Conservation (phyloP, 768 basidiomycete species). For the Multifurca ochricompacta region DNA sequence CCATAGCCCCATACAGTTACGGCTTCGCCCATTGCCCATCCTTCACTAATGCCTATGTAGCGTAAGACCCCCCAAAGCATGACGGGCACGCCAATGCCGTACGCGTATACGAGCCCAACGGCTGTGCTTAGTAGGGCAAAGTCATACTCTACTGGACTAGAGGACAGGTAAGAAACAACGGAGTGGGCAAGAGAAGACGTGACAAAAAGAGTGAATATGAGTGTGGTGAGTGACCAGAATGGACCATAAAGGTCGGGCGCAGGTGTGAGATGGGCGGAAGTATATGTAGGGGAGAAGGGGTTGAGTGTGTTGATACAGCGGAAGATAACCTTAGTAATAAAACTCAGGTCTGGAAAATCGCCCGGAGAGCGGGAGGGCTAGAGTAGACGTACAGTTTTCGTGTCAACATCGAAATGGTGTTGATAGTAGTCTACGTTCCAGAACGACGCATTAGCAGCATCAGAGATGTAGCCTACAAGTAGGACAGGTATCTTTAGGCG, state of each 20-base stretch:
- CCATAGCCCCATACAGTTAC: constrained; percentile 75
- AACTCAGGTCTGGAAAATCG: not conserved
- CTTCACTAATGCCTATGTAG: constrained; percentile 79
- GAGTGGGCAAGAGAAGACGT: constrained; percentile 91
- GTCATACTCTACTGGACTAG: constrained; percentile 66
- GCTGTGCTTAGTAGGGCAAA: constrained; percentile 81
- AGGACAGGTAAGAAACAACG: constrained; percentile 78
- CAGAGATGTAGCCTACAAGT: constrained; percentile 55
- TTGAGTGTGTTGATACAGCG: constrained; percentile 74
- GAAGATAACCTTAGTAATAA: constrained; percentile 46
- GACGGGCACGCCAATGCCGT: constrained; percentile 76
- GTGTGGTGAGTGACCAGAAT: constrained; percentile 96
- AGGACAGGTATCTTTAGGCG: not conserved
- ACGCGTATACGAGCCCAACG: constrained; percentile 77
- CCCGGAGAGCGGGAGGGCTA: not conserved
- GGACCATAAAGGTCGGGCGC: constrained; percentile 78
- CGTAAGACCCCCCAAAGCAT: constrained; percentile 77
- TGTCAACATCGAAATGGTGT: constrained; percentile 84
- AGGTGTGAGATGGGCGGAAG: constrained; percentile 55
- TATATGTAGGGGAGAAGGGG: constrained; percentile 60
- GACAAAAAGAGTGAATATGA: constrained; percentile 88
- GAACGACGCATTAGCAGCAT: constrained; percentile 40
- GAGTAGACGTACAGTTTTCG: constrained; percentile 44
- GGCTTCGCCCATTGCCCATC: constrained; percentile 80
- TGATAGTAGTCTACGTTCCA: constrained; percentile 86